Percentiles rank a stretch among this genome's conserved stretches.
Evolutionary conservation across 805 yeast species (phyloP).

Genomic region (Cyberlindnera galapagoensis): DNA sequence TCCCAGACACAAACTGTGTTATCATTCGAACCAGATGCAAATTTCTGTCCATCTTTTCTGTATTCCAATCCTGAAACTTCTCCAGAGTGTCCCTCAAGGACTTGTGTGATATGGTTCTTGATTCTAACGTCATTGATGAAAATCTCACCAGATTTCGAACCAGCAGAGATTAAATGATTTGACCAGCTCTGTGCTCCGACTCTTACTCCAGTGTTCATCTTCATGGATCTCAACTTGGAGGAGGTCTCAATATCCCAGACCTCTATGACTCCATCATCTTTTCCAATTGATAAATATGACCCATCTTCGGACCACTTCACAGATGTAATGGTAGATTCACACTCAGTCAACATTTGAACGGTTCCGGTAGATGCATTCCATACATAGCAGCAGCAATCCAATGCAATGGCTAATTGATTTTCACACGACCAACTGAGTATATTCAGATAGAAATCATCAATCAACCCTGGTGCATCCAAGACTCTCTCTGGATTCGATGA

Average conservation of each 20-base stretch:
- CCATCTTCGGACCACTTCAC: constrained; percentile 92
- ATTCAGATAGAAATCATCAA: constrained; percentile 88
- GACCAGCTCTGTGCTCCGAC: constrained; percentile 85
- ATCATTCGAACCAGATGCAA: constrained; percentile 93
- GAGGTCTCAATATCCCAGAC: constrained; percentile 88
- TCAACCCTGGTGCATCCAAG: constrained; percentile 90
- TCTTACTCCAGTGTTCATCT: constrained; percentile 60
- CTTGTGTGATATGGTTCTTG: constrained; percentile 63
- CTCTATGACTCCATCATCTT: constrained; percentile 76
- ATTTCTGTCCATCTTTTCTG: constrained; percentile 74
- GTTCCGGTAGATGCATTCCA: constrained; percentile 88
- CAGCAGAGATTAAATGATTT: constrained; percentile 75
- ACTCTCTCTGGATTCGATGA: constrained; percentile 90
- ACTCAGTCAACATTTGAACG: constrained; percentile 63
- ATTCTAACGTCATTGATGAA: constrained; percentile 87
- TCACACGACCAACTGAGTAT: constrained; percentile 81
- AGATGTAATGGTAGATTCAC: constrained; percentile 54
- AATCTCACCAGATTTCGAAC: constrained; percentile 78
- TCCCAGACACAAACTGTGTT: constrained; percentile 94
- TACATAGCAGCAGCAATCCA: constrained; percentile 75
- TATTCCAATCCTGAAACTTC: constrained; percentile 92
- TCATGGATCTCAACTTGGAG: constrained; percentile 72
- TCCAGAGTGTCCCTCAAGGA: constrained; percentile 64
- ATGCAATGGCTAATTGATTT: constrained; percentile 81
- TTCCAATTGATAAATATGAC: constrained; percentile 75